Base-by-base conservation (phyloP, 108 stramenopile species). In the Cyclotella choctawhatcheeana region DNA sequence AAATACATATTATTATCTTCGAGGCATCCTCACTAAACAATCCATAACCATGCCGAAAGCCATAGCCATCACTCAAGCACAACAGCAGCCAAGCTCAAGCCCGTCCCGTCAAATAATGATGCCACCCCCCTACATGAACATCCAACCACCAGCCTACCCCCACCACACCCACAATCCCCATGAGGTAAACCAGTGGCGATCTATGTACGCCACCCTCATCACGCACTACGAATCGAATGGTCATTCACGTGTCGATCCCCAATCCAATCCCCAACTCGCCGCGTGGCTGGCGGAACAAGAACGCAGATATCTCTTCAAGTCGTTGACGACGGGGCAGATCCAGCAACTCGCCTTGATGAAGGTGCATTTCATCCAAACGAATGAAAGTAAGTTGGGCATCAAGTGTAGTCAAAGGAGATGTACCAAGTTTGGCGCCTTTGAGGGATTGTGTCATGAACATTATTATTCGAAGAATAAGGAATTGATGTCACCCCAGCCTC, bases 131-230 rank as follows among this genome's bases (percentile, higher is more conserved):
- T 12, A 8, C 37, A 12, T 8, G 37, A n/a, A 6, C 37, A 12
- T 12, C 37, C 37, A 40, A 54, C 24, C 53, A 24, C 53, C 53
- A 29, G 53, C 53, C 22, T 17, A 27, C 25, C 53, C 16, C 5
- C 24, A 29, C 21, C 25, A 24, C 53, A 24, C 5, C 26, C 22
- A 22, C 53, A 54, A 24, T 29, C 24, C 53, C 53, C 25, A 54
- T 29, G 53, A 5, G 25, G 26, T 27, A 5, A 8, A 22, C 58
- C 7, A 17, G 8, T 59, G 58, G 58, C 58, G 34, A 2, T 35
- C 17, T 35, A 59, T 59, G 58, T 59, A 59, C 58, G 58, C n/a
- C n/a, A 3, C 2, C 58, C 58, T 59, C 14, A 59, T 59, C 33
- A 12, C 3, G 4, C 18, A 59, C 34, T 59, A 35, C n/a, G 58